Base-by-base conservation (phyloP, 805 yeast species). In the Myxozyma neotropica region DNA sequence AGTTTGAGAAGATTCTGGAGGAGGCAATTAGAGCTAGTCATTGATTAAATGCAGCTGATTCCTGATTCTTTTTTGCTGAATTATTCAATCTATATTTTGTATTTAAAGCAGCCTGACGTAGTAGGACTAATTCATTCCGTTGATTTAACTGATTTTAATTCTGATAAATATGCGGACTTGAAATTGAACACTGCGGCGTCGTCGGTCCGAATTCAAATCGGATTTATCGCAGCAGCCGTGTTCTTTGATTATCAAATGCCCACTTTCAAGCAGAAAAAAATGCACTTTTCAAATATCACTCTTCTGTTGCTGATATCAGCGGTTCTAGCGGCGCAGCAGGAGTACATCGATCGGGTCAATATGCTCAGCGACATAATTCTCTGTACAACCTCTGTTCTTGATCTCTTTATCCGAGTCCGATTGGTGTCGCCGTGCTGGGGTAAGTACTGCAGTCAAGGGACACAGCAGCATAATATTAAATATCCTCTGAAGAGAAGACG, bases 1-100 rank as follows among this genome's bases (percentile, higher is more conserved):
- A 40, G 33, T 60, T 60, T 45, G 56, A 39, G 46, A 39, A 38
- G 42, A 46, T 52, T 15, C 52, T 59, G 4, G 57, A 48, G 19
- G 43, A 48, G 35, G 43, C 38, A 7, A 48, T 26, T 31, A 35
- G 12, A 12, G 23, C 29, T 36, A 19, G 12, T 43, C 8, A 19
- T 10, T 15, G 31, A 23, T 19, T 17, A 26, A 4, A 7, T 17
- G 44, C 6, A 19, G 12, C 24, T 39, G 44, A 7, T 19, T 39
- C 24, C 24, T 39, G 12, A 35, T 12, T 35, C 15, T 39, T 39
- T 19, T 39, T 39, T 39, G 6, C 8, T 19, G 6, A 39, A 39
- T 39, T 12, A 19, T 17, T 39, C 13, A 39, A 8, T 19, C 12
- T 21, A 39, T n/a, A n/a, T n/a, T n/a, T 39, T 39, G 24, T 39